Evolutionary conservation across 1,284 basidiomycete genomes (phyloP).

Genomic region (Caloboletus inedulis): DNA sequence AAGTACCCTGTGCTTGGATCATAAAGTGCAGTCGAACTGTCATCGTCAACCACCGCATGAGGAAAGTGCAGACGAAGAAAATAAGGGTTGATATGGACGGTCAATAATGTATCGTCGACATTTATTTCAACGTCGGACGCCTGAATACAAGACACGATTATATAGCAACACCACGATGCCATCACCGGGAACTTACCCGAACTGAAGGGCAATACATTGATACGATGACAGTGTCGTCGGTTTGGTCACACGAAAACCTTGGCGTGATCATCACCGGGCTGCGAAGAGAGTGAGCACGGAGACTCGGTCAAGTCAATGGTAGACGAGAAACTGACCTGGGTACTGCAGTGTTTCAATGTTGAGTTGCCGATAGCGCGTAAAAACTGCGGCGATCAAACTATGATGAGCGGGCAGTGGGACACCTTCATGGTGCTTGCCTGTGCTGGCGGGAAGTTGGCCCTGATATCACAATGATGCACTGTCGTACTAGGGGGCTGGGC

Average conservation of each 20-base stretch:
- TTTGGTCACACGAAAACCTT: constrained; percentile 71
- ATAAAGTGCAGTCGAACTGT: constrained; percentile 65
- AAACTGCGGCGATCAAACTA: constrained; percentile 2
- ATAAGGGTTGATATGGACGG: constrained; percentile 77
- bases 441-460: neutral
- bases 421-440: neutral
- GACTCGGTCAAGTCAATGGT: neutral
- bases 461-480: neutral
- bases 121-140: constrained; percentile 76
- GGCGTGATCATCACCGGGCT: constrained; percentile 68
- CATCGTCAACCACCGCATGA: constrained; percentile 62
- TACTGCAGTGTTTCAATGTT: neutral
- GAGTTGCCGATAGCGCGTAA: neutral
- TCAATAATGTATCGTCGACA: constrained; percentile 66
- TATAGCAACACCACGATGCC: constrained; percentile 14
- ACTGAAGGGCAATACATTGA: constrained; percentile 74
- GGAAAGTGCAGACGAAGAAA: constrained; percentile 75
- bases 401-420: neutral
- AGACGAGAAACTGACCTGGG: neutral
- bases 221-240: constrained; percentile 53
- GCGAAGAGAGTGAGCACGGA: constrained; percentile 1
- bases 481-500: neutral
- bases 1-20: constrained; percentile 70
- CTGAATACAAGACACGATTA: constrained; percentile 37
- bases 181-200: constrained; percentile 50